Base-by-base conservation (phyloP, 257 asterid genomes). In the Leonotis leonurus region DNA sequence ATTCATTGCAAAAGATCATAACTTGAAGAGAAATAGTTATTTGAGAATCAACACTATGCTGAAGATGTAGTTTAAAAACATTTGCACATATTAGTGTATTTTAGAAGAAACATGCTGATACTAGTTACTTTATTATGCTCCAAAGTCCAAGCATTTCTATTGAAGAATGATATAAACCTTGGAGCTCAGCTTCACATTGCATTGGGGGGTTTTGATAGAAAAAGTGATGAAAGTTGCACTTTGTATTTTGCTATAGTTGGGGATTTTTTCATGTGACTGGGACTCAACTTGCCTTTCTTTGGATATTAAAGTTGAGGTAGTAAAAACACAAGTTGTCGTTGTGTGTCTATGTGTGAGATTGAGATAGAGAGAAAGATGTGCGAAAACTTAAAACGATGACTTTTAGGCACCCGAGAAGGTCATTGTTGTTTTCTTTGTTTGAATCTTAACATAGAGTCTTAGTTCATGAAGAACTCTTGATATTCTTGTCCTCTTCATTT, bases 191-290 rank as follows among this genome's bases (percentile, higher is more conserved):
- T 27, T 43, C 30, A 17, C 27, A 4, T 16, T 43, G 21, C 39
- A 26, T 33, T n/a, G 5, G 9, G 54, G 14, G 11, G 9, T 39
- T 13, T 39, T 3, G 45, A 53, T 24, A 5, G 24, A 6, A 10
- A 10, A 21, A 8, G 27, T 9, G 58, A n/a, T 17, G 8, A 11
- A 11, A 43, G 44, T 27, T 33, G 37, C 37, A 24, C 39, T 35
- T 54, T 65, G 64, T 65, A 43, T 18, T 43, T 54, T 27, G 63
- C 63, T 40, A 43, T 65, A 16, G 36, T 56, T 30, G n/a, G n/a
- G n/a, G n/a, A n/a, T n/a, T n/a, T n/a, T n/a, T n/a, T n/a, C n/a
- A n/a, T n/a, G n/a, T n/a, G n/a, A n/a, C n/a, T n/a, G n/a, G n/a
- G n/a, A n/a, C n/a, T n/a, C n/a, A n/a, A n/a, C n/a, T n/a, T n/a